A percentile compares a stretch with the other conserved stretches of the same genome.
These are phyloP conservation scores for Cladosporium cucumerinum DNA, from an alignment of 2,329 filamentous ascomycete genomes.

Conservation along the genomic window DNA sequence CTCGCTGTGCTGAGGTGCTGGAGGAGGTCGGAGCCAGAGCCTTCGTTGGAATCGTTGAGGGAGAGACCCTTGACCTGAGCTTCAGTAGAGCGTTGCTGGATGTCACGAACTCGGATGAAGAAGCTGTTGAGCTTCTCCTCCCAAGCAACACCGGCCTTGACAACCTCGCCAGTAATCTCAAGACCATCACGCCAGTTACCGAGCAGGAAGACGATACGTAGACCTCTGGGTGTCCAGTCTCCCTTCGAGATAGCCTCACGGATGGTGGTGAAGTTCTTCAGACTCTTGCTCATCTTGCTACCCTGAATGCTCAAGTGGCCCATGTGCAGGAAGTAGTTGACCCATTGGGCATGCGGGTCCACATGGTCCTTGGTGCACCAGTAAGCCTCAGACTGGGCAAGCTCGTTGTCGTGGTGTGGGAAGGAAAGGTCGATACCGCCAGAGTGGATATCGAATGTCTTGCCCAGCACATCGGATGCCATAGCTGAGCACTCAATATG, in stretches of 20 bases:
- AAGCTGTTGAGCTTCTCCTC: constrained; percentile 75
- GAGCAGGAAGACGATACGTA: constrained; percentile 83
- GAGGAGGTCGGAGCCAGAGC: constrained; percentile 39
- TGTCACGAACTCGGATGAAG: constrained; percentile 57
- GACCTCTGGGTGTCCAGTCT: constrained; percentile 71
- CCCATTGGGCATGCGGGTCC: constrained; percentile 60
- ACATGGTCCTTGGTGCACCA: constrained; percentile 48
- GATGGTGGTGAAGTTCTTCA: constrained; percentile 96
- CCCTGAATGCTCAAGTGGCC: constrained; percentile 86
- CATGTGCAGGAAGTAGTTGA: constrained; percentile 96
- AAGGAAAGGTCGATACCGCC: constrained; percentile 89
- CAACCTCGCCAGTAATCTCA: constrained; percentile 82
- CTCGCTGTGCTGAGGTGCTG: constrained; percentile 54
- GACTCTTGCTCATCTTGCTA: constrained; percentile 90
- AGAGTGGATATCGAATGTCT: constrained; percentile 86
- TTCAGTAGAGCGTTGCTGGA: constrained; percentile 31
- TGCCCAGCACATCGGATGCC: constrained; percentile 83
- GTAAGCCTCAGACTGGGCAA: constrained; percentile 87
- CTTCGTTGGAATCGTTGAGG: constrained; percentile 24
- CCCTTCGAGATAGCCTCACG: constrained; percentile 68
- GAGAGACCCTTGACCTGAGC: constrained; percentile 11
- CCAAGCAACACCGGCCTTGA: constrained; percentile 71
- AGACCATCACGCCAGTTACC: constrained; percentile 88
- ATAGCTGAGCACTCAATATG: constrained; percentile 97
- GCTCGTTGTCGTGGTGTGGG: constrained; percentile 88